These are phyloP conservation scores for Fusarium clavum DNA, from an alignment of 2,329 filamentous ascomycete genomes.

Conservation along the genomic window DNA sequence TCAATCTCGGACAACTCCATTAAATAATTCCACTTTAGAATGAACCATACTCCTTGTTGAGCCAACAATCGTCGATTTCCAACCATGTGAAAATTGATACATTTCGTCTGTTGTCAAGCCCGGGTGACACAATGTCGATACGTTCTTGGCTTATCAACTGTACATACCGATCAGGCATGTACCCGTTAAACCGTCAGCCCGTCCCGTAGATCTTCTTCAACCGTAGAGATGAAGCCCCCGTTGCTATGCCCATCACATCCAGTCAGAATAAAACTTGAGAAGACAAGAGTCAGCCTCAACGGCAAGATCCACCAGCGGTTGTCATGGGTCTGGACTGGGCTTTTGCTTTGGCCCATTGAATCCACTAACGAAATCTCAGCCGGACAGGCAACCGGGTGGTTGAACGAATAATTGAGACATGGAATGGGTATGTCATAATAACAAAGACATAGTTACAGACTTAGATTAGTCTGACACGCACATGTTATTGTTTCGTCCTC, in stretches of 20 bases:
- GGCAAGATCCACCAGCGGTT: slow-evolving; percentile 7
- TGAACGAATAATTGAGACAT: not conserved
- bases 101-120: slow-evolving; percentile 2
- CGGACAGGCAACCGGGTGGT: slow-evolving; percentile 20
- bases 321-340: slow-evolving; percentile 19
- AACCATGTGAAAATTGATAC: not conserved
- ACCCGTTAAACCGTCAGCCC: not conserved
- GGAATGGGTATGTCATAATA: not conserved
- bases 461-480: not conserved
- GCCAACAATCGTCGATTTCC: slow-evolving; percentile 1
- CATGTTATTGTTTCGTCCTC: not conserved
- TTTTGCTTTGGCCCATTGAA: slow-evolving; percentile 1
- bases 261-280: not conserved
- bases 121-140: not conserved
- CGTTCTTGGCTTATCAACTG: not conserved
- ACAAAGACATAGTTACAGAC: not conserved
- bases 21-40: slow-evolving; percentile 23
- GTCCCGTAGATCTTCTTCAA: slow-evolving; percentile 2
- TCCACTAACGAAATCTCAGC: slow-evolving; percentile 36
- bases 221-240: slow-evolving; percentile 1
- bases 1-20: slow-evolving; percentile 36
- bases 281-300: slow-evolving; percentile 19
- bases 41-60: not conserved
- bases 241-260: slow-evolving; percentile 2
- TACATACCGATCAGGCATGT: slow-evolving; percentile 12